These are phyloP conservation scores for Plectranthus barbatus DNA, from an alignment of 257 asterid genomes.

Conservation along the genomic window DNA sequence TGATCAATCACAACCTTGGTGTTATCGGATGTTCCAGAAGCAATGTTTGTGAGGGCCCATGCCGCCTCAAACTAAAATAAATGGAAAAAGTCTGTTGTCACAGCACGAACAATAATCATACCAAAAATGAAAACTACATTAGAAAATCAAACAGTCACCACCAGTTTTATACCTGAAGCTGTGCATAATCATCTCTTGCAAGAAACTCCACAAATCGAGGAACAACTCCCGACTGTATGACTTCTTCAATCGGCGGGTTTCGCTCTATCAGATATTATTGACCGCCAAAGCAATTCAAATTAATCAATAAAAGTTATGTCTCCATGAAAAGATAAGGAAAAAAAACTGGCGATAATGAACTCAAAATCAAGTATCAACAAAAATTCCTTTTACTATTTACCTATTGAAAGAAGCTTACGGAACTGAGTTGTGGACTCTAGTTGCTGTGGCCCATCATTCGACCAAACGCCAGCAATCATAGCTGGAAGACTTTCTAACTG, in stretches of 20 bases:
- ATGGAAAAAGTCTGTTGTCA: not conserved
- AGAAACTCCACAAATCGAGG: constrained; percentile 87
- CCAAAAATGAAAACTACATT: not conserved
- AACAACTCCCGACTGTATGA: constrained; percentile 83
- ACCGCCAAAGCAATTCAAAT: not conserved
- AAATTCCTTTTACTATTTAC: constrained; percentile 9
- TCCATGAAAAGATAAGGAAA: not conserved
- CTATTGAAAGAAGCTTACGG: constrained; percentile 91
- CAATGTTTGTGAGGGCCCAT: constrained; percentile 94
- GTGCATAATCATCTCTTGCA: constrained; percentile 75
- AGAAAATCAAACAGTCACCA: not conserved
- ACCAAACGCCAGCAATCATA: constrained; percentile 71
- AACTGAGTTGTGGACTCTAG: constrained; percentile 88
- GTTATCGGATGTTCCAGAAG: constrained; percentile 91
- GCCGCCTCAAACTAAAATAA: constrained; percentile 90
- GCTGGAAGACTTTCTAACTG: constrained; percentile 84
- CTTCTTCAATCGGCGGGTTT: constrained; percentile 90
- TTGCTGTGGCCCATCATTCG: constrained; percentile 54
- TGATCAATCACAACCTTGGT: constrained; percentile 89
- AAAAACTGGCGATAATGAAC: not conserved
- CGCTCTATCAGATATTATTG: constrained; percentile 45
- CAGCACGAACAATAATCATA: not conserved
- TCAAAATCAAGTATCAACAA: not conserved
- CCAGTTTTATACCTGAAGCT: constrained; percentile 51
- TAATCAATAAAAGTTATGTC: not conserved